Percentiles rank a stretch among this genome's conserved stretches.
These are phyloP conservation scores for Coniella lustricola DNA, from an alignment of 2,329 filamentous ascomycete genomes.

Conservation along the genomic window DNA sequence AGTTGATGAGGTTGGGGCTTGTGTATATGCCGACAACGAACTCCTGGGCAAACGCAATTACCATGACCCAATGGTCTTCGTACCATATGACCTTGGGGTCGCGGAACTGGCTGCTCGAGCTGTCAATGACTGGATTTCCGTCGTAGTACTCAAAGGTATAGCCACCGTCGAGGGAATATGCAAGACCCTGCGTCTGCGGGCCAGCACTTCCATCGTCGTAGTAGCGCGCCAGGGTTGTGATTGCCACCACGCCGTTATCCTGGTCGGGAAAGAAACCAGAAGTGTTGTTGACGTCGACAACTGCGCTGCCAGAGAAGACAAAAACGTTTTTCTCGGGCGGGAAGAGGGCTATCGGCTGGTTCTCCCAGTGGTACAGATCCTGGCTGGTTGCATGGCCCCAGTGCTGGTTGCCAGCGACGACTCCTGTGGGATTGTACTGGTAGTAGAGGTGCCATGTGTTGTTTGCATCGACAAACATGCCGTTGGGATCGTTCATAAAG, in stretches of 20 bases:
- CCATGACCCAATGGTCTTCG: conserved; percentile 50
- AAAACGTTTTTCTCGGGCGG: conserved; percentile 36
- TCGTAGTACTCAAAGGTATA: conserved; percentile 55
- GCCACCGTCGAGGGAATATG: conserved; percentile 55
- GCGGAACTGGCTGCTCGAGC: conserved; percentile 50
- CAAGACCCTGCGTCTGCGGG: conserved; percentile 50
- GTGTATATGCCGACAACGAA: conserved; percentile 56
- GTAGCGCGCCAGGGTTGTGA: conserved; percentile 36
- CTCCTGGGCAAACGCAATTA: conserved; percentile 46
- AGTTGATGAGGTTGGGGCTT: conserved; percentile 50
- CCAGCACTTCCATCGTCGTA: conserved; percentile 30
- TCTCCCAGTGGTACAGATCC: conserved; percentile 58
- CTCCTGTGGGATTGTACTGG: conserved; percentile 34
- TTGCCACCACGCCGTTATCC: conserved; percentile 45
- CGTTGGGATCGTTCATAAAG: conserved; percentile 59
- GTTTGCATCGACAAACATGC: conserved; percentile 50
- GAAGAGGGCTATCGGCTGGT: conserved; percentile 56
- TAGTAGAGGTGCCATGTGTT: conserved; percentile 60
- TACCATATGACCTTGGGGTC: conserved; percentile 61
- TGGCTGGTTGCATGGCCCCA: conserved; percentile 60
- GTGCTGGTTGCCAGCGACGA: conserved; percentile 47
- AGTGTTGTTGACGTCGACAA: conserved; percentile 57
- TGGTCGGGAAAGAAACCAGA: conserved; percentile 57
- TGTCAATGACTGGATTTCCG: conserved; percentile 53
- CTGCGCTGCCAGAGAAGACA: conserved; percentile 48